Evolutionary conservation across 768 basidiomycete genomes (phyloP).

Genomic region (Lactifluus pinguis): DNA sequence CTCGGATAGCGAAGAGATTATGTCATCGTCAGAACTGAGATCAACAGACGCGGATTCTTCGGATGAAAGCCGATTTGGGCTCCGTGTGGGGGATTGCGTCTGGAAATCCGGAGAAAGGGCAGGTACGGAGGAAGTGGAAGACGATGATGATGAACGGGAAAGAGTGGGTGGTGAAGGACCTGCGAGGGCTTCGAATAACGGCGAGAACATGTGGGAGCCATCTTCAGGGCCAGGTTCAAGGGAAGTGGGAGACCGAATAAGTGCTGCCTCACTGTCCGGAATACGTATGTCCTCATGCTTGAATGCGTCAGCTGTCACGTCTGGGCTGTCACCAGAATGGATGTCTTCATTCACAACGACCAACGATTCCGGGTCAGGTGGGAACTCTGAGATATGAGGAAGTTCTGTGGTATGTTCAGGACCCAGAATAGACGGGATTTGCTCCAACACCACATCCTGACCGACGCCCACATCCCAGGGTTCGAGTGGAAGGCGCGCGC

Average conservation of each 20-base stretch:
- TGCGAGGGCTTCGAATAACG: slow-evolving; percentile 28
- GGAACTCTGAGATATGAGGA: slow-evolving; percentile 1
- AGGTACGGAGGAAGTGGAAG: slow-evolving; percentile 19
- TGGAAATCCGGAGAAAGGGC: slow-evolving; percentile 17
- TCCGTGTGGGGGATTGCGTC: slow-evolving; percentile 4
- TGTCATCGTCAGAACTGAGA: slow-evolving; percentile 2
- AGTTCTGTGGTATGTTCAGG: slow-evolving; percentile 10
- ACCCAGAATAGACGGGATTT: slow-evolving; percentile 9
- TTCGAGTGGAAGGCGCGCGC: slow-evolving; percentile 35
- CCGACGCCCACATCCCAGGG: slow-evolving; percentile 30
- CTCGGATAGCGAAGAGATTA: background rate
- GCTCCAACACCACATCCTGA: slow-evolving; percentile 2
- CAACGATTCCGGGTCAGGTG: slow-evolving; percentile 2
- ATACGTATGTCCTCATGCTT: slow-evolving; percentile 5
- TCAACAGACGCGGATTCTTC: slow-evolving; percentile 8
- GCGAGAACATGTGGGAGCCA: slow-evolving; percentile 26
- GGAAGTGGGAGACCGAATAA: slow-evolving; percentile 12
- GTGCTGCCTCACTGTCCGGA: background rate
- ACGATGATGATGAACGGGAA: slow-evolving; percentile 29
- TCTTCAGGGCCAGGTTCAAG: slow-evolving; percentile 22
- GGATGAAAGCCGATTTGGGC: slow-evolving; percentile 10
- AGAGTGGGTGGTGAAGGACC: slow-evolving; percentile 23
- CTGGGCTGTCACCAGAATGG: background rate
- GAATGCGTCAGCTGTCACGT: background rate
- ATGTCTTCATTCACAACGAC: background rate